phyloP scores from a whole-genome alignment of 73 alveolate genomes.

The Paraurostyla sp. region DNA sequence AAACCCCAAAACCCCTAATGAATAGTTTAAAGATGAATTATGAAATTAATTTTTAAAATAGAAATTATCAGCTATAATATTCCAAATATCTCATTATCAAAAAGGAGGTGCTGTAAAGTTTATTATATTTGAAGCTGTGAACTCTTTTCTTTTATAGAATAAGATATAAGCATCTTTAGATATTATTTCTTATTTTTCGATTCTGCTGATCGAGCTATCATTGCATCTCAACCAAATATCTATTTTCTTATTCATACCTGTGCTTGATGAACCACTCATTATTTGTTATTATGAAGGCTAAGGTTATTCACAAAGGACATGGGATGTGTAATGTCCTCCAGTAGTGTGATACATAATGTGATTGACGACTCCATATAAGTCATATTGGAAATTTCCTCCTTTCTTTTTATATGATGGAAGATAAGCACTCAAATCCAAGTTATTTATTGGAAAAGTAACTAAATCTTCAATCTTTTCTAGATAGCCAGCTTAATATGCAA shows the following conservation, averaged over 20 bases:
- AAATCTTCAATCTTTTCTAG: conserved; percentile 84
- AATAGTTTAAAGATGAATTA: too few species aligned
- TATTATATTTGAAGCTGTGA: conserved; percentile 77
- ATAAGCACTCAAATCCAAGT: conserved; percentile 71
- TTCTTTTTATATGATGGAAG: neutral
- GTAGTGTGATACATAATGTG: conserved; percentile 74
- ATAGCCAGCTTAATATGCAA: conserved; percentile 77
- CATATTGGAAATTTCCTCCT: conserved; percentile 60
- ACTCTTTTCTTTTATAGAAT: conserved; percentile 78
- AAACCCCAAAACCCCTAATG: too few species aligned
- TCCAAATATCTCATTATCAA: conserved; percentile 13
- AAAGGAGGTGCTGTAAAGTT: conserved; percentile 69
- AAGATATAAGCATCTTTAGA: conserved; percentile 80
- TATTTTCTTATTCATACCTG: conserved; percentile 35
- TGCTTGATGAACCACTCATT: conserved; percentile 10
- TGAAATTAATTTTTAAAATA: too few species aligned
- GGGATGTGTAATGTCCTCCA: conserved; percentile 87
- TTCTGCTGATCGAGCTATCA: conserved; percentile 66
- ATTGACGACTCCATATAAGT: conserved; percentile 82
- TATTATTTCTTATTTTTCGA: conserved; percentile 63
- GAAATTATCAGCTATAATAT: too few species aligned
- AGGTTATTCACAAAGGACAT: conserved; percentile 45
- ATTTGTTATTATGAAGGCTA: neutral
- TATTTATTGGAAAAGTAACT: conserved; percentile 79
- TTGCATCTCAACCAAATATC: conserved; percentile 82